A percentile compares a stretch with the other conserved stretches of the same genome.
phyloP scores from a whole-genome alignment of 768 basidiomycete genomes.

The Lentinula sp. region DNA sequence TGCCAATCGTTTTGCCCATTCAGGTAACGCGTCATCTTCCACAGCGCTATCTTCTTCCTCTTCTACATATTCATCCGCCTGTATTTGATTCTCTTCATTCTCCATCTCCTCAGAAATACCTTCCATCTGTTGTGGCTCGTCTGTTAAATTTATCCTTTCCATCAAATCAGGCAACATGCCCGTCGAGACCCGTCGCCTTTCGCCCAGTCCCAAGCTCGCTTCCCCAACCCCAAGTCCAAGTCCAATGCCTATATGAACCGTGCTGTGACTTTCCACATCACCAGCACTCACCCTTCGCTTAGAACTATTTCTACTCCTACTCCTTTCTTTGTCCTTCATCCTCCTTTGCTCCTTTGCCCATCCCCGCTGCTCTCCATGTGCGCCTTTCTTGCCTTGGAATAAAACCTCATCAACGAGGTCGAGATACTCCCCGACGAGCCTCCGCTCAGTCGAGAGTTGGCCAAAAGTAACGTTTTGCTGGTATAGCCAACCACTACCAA shows the following conservation, averaged over 20 bases:
- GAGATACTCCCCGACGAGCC: constrained; percentile 54
- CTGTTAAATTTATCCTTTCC: constrained; percentile 36
- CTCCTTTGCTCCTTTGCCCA: constrained; percentile 44
- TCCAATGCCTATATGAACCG: constrained; percentile 5
- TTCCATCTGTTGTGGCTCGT: constrained; percentile 55
- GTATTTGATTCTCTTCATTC: neutral
- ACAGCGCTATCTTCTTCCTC: constrained; percentile 34
- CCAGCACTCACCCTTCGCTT: constrained; percentile 48
- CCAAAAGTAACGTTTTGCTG: constrained; percentile 52
- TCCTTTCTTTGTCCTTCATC: constrained; percentile 31
- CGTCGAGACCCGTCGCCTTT: constrained; percentile 51
- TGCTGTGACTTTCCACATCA: constrained; percentile 22
- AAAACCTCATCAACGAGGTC: constrained; percentile 77
- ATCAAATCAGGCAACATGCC: constrained; percentile 49
- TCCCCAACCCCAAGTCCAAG: constrained; percentile 17
- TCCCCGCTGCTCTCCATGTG: constrained; percentile 34
- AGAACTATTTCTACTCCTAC: constrained; percentile 20
- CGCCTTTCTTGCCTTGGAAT: constrained; percentile 52
- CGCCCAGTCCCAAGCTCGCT: constrained; percentile 14
- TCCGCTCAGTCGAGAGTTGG: constrained; percentile 52
- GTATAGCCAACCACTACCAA: constrained; percentile 83
- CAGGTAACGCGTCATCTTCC: constrained; percentile 69
- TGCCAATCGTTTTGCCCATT: constrained; percentile 62
- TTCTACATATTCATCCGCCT: constrained; percentile 15
- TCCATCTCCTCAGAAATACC: constrained; percentile 31